These are phyloP conservation scores for Neurospora sp. DNA, from an alignment of 2,329 filamentous ascomycete genomes.

Conservation along the genomic window DNA sequence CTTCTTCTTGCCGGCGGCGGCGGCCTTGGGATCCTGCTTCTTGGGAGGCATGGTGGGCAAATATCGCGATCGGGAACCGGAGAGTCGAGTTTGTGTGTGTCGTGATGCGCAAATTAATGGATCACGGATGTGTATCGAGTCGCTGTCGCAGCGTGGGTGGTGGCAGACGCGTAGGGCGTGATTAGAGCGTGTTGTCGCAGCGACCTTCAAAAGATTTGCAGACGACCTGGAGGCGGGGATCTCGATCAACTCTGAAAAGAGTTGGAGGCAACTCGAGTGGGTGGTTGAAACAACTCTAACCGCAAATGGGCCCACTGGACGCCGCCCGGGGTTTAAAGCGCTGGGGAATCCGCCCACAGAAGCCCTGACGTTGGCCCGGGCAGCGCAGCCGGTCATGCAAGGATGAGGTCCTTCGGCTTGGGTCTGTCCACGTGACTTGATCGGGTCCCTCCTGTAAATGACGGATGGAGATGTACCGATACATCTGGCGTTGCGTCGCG, in stretches of 20 bases:
- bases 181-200: background rate
- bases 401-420: background rate
- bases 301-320: conserved; percentile 3
- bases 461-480: conserved; percentile 4
- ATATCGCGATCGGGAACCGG: conserved; percentile 7
- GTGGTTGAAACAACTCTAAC: conserved; percentile 4
- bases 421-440: conserved; percentile 8
- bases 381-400: background rate
- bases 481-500: conserved; percentile 1
- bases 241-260: conserved; percentile 3
- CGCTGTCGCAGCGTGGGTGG: background rate
- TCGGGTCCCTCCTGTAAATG: background rate
- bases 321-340: conserved; percentile 1
- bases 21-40: conserved; percentile 40
- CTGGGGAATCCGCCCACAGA: conserved; percentile 3
- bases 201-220: conserved; percentile 1
- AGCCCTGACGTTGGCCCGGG: conserved; percentile 14
- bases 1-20: conserved; percentile 51
- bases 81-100: conserved; percentile 1
- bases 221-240: conserved; percentile 3
- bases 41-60: conserved; percentile 62
- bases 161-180: background rate
- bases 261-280: conserved; percentile 6
- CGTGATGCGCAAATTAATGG: conserved; percentile 16
- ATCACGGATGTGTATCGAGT: conserved; percentile 3